Base-by-base conservation (phyloP, 257 asterid genomes). In the Solanum sitiens region DNA sequence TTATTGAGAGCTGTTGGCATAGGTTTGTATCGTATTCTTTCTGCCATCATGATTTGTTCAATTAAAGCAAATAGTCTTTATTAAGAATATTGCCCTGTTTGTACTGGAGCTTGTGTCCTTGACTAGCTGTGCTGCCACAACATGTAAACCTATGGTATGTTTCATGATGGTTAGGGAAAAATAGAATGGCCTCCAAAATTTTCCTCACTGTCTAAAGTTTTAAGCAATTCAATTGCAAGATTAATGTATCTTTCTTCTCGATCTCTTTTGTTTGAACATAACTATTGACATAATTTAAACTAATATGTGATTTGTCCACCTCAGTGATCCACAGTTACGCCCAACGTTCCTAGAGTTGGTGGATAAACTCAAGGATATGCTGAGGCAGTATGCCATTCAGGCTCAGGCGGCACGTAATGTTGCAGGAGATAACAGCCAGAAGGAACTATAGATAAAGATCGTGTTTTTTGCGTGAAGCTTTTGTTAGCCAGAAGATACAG, bases 1-100 rank as follows among this genome's bases (percentile, higher is more conserved):
- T 97, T 74, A 94, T 95, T n/a, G 96, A 94, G 92, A 95, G 96
- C 94, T 95, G 98, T 90, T 97, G 98, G 98, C 93, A 88, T 40
- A 94, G 94, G 99, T 95, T 86, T 72, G 94, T 87, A 18, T 45
- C 68, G 88, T 32, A 71, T 89, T 23, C 16, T 67, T 13, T 30
- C 45, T 35, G 82, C 53, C 77, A 76, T 23, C 42, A 75, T 18
- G 2, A 6, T 90, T 84, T 75, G 33, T 84, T 53, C 20, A 33
- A 47, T 42, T 6, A 23, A 18, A 70, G 7, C 23, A 10, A n/a
- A 27, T n/a, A 86, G 75, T 80, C 53, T 13, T 87, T 35, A 11
- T 16, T 67, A 50, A 37, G 77, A 53, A 50, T 56, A 50, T 47
- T 50, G 32, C 86, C 70, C 45, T 79, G 16, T 45, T 77, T n/a